These are phyloP conservation scores for Ganoderma leucocontextum DNA, from an alignment of 1,284 basidiomycete genomes.

Conservation along the genomic window DNA sequence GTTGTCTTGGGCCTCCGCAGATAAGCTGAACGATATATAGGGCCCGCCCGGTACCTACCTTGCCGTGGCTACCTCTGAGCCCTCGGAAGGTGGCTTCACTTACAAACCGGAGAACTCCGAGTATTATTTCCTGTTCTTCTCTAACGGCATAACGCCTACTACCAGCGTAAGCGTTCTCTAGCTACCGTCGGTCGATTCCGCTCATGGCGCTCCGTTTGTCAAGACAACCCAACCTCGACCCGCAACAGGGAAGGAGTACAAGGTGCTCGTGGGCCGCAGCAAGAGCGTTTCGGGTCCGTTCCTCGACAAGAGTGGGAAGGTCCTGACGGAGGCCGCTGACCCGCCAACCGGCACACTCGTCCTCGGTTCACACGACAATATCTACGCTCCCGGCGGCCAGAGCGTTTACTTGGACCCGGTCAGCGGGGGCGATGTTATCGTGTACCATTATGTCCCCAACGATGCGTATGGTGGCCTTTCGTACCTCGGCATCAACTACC, in stretches of 20 bases:
- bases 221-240: constrained; percentile 26
- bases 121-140: constrained; percentile 19
- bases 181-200: background rate
- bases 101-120: constrained; percentile 13
- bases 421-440: constrained; percentile 26
- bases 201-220: background rate
- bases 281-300: constrained; percentile 40
- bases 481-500: constrained; percentile 19
- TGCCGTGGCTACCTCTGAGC: background rate
- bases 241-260: constrained; percentile 38
- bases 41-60: constrained; percentile 10
- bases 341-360: constrained; percentile 39
- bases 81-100: constrained; percentile 15
- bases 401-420: constrained; percentile 23
- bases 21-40: constrained; percentile 14
- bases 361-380: constrained; percentile 43
- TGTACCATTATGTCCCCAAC: constrained; percentile 27
- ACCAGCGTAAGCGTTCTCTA: background rate
- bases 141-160: constrained; percentile 8
- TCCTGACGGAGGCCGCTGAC: constrained; percentile 30
- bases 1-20: background rate
- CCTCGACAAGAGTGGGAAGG: constrained; percentile 36
- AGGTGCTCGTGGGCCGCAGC: constrained; percentile 42
- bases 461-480: constrained; percentile 4
- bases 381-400: constrained; percentile 44